These are phyloP conservation scores for Ailanthus altissimus DNA, from an alignment of 345 rosid species.

Conservation along the genomic window DNA sequence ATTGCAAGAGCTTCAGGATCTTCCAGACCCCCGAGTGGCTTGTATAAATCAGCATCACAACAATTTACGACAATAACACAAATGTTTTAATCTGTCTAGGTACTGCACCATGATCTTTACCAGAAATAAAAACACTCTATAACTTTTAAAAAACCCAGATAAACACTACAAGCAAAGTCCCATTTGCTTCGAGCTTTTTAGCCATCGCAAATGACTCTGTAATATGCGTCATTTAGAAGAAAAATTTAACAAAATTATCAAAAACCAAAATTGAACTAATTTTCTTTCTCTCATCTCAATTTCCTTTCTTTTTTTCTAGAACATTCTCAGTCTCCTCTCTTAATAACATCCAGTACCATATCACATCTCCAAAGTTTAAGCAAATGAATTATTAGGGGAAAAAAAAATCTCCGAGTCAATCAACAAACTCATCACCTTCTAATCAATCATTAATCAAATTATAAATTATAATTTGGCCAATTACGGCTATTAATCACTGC, in stretches of 20 bases:
- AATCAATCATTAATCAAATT: not conserved
- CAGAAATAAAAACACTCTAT: slow-evolving; percentile 62
- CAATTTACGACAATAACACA: slow-evolving; percentile 53
- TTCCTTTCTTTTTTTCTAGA: no score
- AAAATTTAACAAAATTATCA: no score
- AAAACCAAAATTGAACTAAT: no score
- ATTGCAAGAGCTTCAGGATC: slow-evolving; percentile 81
- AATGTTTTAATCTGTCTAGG: slow-evolving; percentile 61
- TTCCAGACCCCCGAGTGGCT: slow-evolving; percentile 61
- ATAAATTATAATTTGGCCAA: not conserved
- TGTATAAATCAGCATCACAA: slow-evolving; percentile 69
- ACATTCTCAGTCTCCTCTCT: no score
- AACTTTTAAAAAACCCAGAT: no score
- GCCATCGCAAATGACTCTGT: no score
- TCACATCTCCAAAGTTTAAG: not conserved
- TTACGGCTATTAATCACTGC: slow-evolving; percentile 11
- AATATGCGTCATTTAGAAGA: no score
- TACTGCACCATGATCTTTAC: slow-evolving; percentile 80
- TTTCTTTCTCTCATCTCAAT: no score
- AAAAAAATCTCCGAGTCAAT: not conserved
- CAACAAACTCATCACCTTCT: not conserved
- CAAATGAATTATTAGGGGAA: not conserved
- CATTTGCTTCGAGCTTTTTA: no score
- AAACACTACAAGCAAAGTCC: no score
- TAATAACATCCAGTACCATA: no score